Percentiles rank a stretch among this genome's conserved stretches.
These are phyloP conservation scores for Blastosporella zonata DNA, from an alignment of 1,284 basidiomycete genomes.

Conservation along the genomic window DNA sequence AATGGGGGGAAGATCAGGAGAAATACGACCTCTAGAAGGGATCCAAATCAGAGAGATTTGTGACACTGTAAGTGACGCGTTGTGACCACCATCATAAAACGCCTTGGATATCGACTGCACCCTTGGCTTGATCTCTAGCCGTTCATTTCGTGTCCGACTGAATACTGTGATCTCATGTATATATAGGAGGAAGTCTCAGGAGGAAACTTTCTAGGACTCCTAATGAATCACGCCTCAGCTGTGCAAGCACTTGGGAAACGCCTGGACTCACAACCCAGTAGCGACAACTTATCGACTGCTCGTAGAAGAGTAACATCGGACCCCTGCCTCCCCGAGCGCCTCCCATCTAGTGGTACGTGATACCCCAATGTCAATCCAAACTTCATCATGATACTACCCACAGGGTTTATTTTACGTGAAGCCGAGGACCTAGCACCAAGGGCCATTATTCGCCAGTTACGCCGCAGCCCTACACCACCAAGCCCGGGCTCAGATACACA, in stretches of 20 bases:
- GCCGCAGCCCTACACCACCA: slow-evolving; percentile 22
- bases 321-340: slow-evolving; percentile 63
- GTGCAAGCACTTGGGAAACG: slow-evolving; percentile 38
- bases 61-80: too few relatives aligned
- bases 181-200: slow-evolving; percentile 8
- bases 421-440: slow-evolving; percentile 53
- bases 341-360: slow-evolving; percentile 59
- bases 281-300: slow-evolving; percentile 16
- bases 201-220: slow-evolving; percentile 24
- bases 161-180: slow-evolving; percentile 15
- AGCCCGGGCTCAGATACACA: slow-evolving; percentile 10
- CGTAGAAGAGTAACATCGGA: slow-evolving; percentile 42
- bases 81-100: too few relatives aligned
- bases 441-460: slow-evolving; percentile 40
- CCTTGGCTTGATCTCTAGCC: background rate
- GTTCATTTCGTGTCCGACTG: background rate
- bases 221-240: slow-evolving; percentile 51
- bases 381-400: slow-evolving; percentile 20
- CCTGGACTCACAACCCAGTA: slow-evolving; percentile 25
- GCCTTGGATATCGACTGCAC: too few relatives aligned
- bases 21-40: too few relatives aligned
- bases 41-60: too few relatives aligned
- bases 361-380: slow-evolving; percentile 10
- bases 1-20: too few relatives aligned
- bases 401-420: slow-evolving; percentile 69